A percentile compares a stretch with the other conserved stretches of the same genome.
Conservation (phyloP, 352 stramenopile species). For the Phytopythium boreale region DNA sequence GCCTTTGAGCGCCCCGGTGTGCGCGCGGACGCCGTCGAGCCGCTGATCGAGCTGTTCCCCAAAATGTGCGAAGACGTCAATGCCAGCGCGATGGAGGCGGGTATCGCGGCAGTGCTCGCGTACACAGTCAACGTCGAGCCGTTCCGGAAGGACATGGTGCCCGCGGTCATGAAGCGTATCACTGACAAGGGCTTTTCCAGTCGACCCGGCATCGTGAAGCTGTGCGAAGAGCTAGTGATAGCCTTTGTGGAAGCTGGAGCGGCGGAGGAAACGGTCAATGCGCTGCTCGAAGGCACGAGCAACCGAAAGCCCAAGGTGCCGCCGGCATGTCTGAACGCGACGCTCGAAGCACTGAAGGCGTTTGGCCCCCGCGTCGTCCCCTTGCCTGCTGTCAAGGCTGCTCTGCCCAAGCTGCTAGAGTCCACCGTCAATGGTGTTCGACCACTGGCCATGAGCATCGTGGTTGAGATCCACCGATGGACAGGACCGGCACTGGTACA, state of each 20-base stretch:
- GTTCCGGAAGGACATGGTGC: slow-evolving; percentile 69
- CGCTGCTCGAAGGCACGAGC: slow-evolving; percentile 79
- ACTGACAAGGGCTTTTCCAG: slow-evolving; percentile 85
- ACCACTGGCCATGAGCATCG: slow-evolving; percentile 70
- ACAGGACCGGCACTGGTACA: slow-evolving; percentile 68
- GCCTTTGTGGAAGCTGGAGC: slow-evolving; percentile 75
- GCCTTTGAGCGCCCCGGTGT: slow-evolving; percentile 50
- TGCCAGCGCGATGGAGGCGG: slow-evolving; percentile 77
- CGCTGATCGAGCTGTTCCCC: slow-evolving; percentile 54
- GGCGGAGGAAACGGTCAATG: slow-evolving; percentile 66
- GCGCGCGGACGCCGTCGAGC: slow-evolving; percentile 37
- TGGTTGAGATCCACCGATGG: slow-evolving; percentile 83
- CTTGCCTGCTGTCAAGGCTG: slow-evolving; percentile 62
- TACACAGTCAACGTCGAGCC: slow-evolving; percentile 64
- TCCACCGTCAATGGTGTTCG: slow-evolving; percentile 82
- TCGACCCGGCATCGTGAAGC: slow-evolving; percentile 68
- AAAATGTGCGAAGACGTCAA: slow-evolving; percentile 87
- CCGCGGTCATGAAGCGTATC: slow-evolving; percentile 67
- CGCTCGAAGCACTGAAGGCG: slow-evolving; percentile 69
- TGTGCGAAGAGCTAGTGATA: slow-evolving; percentile 74
- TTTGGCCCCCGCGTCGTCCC: slow-evolving; percentile 79
- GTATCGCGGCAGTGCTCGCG: slow-evolving; percentile 65
- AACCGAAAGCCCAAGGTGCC: slow-evolving; percentile 88
- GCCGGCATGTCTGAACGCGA: slow-evolving; percentile 59
- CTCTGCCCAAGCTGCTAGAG: slow-evolving; percentile 68